Percentiles rank a stretch among this genome's conserved stretches.
Conservation (phyloP, 169 alveolate genomes). For the Theileria orientalis region DNA sequence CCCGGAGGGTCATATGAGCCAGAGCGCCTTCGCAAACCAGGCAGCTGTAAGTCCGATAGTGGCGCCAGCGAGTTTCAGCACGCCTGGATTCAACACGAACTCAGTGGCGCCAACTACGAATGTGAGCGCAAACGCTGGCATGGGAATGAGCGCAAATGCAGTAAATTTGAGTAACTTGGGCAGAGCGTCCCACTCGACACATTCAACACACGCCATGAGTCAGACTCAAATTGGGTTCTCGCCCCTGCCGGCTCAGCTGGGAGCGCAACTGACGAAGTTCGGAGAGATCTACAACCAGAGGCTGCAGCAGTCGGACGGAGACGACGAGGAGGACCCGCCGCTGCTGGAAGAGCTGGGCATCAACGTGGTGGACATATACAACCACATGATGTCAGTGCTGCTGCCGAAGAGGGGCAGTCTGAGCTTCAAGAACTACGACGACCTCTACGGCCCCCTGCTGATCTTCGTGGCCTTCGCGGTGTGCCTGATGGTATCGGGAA, state of each 20-base stretch:
- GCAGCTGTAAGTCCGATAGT: too few species aligned
- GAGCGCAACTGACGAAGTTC: constrained; percentile 42
- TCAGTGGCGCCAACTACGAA: neutral
- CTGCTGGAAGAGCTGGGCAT: constrained; percentile 61
- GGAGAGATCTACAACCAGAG: constrained; percentile 33
- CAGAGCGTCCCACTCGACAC: too few species aligned
- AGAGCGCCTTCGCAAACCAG: neutral
- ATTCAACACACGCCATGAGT: too few species aligned
- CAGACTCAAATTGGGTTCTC: neutral
- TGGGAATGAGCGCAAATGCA: too few species aligned
- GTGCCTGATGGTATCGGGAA: constrained; percentile 48
- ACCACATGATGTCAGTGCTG: constrained; percentile 39
- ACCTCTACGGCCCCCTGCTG: constrained; percentile 54
- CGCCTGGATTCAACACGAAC: too few species aligned
- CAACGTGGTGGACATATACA: constrained; percentile 40
- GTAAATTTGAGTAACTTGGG: too few species aligned
- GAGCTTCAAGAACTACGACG: constrained; percentile 25
- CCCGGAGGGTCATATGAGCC: neutral
- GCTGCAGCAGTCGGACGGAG: constrained; percentile 9
- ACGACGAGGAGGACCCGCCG: constrained; percentile 54
- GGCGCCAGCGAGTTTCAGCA: too few species aligned
- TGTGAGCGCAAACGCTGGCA: neutral
- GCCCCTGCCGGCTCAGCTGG: constrained; percentile 23
- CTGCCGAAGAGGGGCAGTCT: constrained; percentile 32
- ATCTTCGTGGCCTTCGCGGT: constrained; percentile 31